Percentiles rank a stretch among this genome's conserved stretches.
Conservation (phyloP, 768 basidiomycete species). For the Tephrocybe sp. region DNA sequence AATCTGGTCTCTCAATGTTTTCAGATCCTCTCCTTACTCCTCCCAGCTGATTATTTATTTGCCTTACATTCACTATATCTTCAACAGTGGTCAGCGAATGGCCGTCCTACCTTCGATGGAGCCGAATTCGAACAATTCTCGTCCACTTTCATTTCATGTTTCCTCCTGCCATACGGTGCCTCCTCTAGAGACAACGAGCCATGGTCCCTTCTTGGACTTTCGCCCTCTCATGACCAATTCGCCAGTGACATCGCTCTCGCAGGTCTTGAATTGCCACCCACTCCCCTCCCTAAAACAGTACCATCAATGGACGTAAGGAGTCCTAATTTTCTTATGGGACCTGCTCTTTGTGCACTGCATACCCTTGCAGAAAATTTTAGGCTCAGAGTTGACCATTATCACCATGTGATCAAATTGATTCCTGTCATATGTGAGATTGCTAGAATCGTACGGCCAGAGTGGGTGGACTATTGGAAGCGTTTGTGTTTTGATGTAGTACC, state of each 20-base stretch:
- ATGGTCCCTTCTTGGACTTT: constrained; percentile 49
- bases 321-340: constrained; percentile 48
- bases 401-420: constrained; percentile 53
- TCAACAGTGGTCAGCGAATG: constrained; percentile 48
- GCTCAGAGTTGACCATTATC: constrained; percentile 52
- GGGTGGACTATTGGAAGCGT: constrained; percentile 93
- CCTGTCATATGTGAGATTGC: constrained; percentile 65
- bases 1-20: constrained; percentile 57
- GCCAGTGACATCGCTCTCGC: constrained; percentile 58
- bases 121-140: constrained; percentile 58
- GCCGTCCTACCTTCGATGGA: constrained; percentile 40
- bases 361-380: constrained; percentile 72
- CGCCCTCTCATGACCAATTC: constrained; percentile 44
- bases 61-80: constrained; percentile 55
- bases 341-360: constrained; percentile 73
- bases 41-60: constrained; percentile 58
- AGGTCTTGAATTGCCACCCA: constrained; percentile 33
- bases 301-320: constrained; percentile 19
- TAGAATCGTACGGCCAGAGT: constrained; percentile 68
- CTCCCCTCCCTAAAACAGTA: constrained; percentile 17
- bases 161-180: constrained; percentile 34
- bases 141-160: constrained; percentile 45
- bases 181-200: constrained; percentile 21
- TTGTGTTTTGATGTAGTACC: constrained; percentile 61
- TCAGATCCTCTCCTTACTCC: constrained; percentile 55